phyloP scores from a whole-genome alignment of 495 filamentous ascomycete species.

The Platismatia glauca region DNA sequence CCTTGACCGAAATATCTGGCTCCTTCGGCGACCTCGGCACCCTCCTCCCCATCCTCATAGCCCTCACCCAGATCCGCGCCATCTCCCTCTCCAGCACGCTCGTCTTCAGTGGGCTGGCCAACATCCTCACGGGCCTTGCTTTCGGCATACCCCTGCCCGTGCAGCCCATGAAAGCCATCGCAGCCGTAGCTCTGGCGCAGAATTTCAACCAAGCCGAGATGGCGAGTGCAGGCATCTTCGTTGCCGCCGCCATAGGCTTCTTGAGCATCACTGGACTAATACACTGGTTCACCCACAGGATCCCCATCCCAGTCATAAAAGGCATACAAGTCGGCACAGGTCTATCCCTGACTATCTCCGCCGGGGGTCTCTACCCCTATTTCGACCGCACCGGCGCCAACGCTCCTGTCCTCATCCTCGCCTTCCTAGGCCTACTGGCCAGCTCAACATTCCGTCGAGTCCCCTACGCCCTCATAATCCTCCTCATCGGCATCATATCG shows the following conservation, averaged over 20 bases:
- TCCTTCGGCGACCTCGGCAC: slow-evolving; percentile 87
- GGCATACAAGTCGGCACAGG: slow-evolving; percentile 92
- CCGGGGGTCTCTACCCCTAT: slow-evolving; percentile 25
- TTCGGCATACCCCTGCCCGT: slow-evolving; percentile 86
- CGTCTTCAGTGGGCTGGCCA: slow-evolving; percentile 78
- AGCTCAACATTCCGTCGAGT: slow-evolving; percentile 50
- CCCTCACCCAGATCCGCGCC: slow-evolving; percentile 61
- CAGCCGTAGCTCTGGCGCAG: slow-evolving; percentile 69
- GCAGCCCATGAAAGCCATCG: slow-evolving; percentile 89
- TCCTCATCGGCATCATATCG: slow-evolving; percentile 54
- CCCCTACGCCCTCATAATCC: slow-evolving; percentile 68
- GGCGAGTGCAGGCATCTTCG: slow-evolving; percentile 70
- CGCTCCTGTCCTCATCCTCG: slow-evolving; percentile 7
- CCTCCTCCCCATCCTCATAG: slow-evolving; percentile 79
- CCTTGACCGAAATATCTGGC: slow-evolving; percentile 78
- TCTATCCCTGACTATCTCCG: slow-evolving; percentile 65
- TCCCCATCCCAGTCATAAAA: slow-evolving; percentile 80
- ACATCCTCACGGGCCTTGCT: slow-evolving; percentile 67
- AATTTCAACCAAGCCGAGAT: slow-evolving; percentile 53
- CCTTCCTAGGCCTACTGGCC: slow-evolving; percentile 58
- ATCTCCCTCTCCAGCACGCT: slow-evolving; percentile 78
- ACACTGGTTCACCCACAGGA: slow-evolving; percentile 54
- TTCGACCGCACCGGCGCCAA: slow-evolving; percentile 1
- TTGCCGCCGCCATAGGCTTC: slow-evolving; percentile 59
- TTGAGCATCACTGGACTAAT: slow-evolving; percentile 71